Evolutionary conservation across 352 stramenopile genomes (phyloP).

Genomic region (Lagenidium sp.): DNA sequence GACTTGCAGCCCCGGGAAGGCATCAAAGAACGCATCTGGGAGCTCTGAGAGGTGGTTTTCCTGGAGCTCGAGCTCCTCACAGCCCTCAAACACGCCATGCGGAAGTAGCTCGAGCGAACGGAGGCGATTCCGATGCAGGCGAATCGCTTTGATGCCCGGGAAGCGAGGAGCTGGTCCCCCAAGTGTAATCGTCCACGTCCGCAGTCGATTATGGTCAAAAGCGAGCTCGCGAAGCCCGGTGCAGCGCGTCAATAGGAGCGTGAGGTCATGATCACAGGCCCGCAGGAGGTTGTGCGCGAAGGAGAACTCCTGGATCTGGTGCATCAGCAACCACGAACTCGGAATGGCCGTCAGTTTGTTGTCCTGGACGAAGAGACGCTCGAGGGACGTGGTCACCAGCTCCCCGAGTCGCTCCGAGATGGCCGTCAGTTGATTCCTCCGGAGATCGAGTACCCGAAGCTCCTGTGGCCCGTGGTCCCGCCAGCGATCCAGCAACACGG

Average conservation of each 20-base stretch:
- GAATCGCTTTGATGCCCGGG: conserved; percentile 1
- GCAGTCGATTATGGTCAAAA: conserved; percentile 35
- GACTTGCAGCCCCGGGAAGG: conserved; percentile 22
- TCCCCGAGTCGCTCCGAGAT: conserved; percentile 28
- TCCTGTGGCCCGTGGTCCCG: background rate
- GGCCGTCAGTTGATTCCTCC: conserved; percentile 20
- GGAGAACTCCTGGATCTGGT: conserved; percentile 13
- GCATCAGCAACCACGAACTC: conserved; percentile 2
- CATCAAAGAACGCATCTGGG: conserved; percentile 26
- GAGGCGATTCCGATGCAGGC: conserved; percentile 13
- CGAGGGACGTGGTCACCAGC: conserved; percentile 16
- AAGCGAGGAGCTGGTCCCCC: background rate
- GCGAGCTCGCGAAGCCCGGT: conserved; percentile 7
- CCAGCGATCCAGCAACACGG: background rate
- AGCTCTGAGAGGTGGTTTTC: conserved; percentile 36
- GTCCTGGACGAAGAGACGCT: conserved; percentile 23
- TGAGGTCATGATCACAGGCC: conserved; percentile 2
- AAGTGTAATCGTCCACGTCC: conserved; percentile 12
- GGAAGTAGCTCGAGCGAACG: conserved; percentile 7
- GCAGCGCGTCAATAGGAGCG: conserved; percentile 10
- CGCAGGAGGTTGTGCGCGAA: conserved; percentile 32
- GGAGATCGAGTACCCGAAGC: conserved; percentile 8
- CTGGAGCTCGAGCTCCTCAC: conserved; percentile 33
- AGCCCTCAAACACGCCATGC: conserved; percentile 15
- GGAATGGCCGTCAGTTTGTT: conserved; percentile 35